phyloP scores from a whole-genome alignment of 2,329 filamentous ascomycete species.

The Pseudogymnoascus sp. region DNA sequence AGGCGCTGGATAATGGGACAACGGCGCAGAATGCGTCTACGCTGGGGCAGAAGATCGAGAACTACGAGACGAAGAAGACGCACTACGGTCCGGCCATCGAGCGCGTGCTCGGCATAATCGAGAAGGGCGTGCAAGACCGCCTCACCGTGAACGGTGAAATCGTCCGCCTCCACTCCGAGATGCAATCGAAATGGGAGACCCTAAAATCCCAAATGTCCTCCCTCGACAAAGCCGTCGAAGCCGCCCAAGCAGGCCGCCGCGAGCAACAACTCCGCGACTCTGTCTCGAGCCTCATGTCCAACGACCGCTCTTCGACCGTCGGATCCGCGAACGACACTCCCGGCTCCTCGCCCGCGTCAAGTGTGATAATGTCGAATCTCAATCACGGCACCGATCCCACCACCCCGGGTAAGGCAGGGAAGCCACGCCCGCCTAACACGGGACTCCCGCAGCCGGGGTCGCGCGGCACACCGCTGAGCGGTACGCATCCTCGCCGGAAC shows the following conservation, averaged over 20 bases:
- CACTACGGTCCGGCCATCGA: slow-evolving; percentile 94
- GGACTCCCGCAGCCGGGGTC: slow-evolving; percentile 36
- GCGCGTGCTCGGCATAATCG: slow-evolving; percentile 82
- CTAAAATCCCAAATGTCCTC: slow-evolving; percentile 70
- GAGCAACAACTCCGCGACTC: slow-evolving; percentile 81
- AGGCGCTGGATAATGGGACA: slow-evolving; percentile 66
- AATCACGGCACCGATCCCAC: slow-evolving; percentile 31
- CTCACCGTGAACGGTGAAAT: slow-evolving; percentile 96
- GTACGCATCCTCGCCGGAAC: slow-evolving; percentile 33
- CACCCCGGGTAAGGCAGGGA: slow-evolving; percentile 26
- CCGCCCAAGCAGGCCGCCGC: slow-evolving; percentile 53
- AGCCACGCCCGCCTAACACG: slow-evolving; percentile 22
- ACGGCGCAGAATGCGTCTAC: slow-evolving; percentile 63
- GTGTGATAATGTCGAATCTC: slow-evolving; percentile 47
- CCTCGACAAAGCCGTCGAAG: slow-evolving; percentile 67
- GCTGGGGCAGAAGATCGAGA: slow-evolving; percentile 78
- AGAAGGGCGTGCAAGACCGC: slow-evolving; percentile 91
- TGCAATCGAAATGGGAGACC: slow-evolving; percentile 72
- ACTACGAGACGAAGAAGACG: slow-evolving; percentile 86
- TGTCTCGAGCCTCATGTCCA: slow-evolving; percentile 71
- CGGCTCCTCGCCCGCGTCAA: slow-evolving; percentile 57
- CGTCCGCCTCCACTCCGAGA: slow-evolving; percentile 73
- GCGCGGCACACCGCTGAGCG: slow-evolving; percentile 30
- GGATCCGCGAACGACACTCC: slow-evolving; percentile 40
- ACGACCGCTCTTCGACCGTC: slow-evolving; percentile 40